Evolutionary conservation across 768 basidiomycete species (phyloP).

Genomic region (Nevesoporus exiguus): DNA sequence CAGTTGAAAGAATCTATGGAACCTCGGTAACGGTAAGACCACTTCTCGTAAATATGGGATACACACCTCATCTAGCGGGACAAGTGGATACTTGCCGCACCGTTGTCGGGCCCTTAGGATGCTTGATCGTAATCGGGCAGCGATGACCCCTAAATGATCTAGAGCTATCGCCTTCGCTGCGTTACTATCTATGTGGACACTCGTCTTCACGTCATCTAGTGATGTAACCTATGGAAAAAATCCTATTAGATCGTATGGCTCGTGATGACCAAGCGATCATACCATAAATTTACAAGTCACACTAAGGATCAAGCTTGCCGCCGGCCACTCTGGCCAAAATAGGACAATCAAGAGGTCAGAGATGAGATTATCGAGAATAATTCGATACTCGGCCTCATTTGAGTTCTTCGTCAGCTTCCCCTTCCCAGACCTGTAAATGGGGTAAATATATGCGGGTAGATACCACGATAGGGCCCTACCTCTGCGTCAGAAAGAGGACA

Average conservation of each 20-base stretch:
- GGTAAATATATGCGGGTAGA: neutral
- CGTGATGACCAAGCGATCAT: conserved; percentile 10
- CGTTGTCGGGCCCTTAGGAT: conserved; percentile 37
- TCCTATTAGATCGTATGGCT: neutral
- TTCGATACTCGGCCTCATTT: conserved; percentile 90
- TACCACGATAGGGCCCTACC: conserved; percentile 33
- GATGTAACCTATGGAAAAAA: conserved; percentile 58
- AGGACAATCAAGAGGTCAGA: conserved; percentile 84
- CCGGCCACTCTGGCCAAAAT: conserved; percentile 98
- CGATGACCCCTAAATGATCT: conserved; percentile 93
- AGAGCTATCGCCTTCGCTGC: conserved; percentile 86
- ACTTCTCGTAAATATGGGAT: neutral
- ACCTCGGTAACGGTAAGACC: neutral
- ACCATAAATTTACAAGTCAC: conserved; percentile 89
- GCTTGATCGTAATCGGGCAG: conserved; percentile 69
- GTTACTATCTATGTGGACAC: conserved; percentile 64
- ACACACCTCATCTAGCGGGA: conserved; percentile 70
- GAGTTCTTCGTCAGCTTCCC: conserved; percentile 86
- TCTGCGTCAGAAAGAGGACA: conserved; percentile 68
- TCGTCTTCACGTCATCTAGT: conserved; percentile 76
- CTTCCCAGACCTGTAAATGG: conserved; percentile 64
- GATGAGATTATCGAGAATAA: conserved; percentile 88
- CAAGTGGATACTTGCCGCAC: conserved; percentile 39
- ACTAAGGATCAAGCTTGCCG: conserved; percentile 74
- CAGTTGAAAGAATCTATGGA: conserved; percentile 49